A percentile compares a stretch with the other conserved stretches of the same genome.
Conservation (phyloP, 768 basidiomycete genomes). For the Macrolepiota fuliginosa region DNA sequence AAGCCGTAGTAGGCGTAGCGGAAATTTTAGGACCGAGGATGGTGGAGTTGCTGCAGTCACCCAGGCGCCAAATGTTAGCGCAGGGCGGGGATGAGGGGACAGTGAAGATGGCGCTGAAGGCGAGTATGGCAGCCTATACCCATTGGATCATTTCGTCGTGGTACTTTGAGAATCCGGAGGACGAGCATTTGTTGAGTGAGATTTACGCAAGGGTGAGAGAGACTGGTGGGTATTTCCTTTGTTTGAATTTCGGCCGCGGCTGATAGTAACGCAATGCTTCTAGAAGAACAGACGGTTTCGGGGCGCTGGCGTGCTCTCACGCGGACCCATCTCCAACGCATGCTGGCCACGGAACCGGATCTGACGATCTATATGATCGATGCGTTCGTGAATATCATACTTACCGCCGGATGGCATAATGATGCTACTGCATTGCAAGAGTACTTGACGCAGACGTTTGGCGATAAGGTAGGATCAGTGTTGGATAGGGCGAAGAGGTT, state of each 20-base stretch:
- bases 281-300: conserved; percentile 50
- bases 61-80: neutral
- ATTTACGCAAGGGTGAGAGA: conserved; percentile 40
- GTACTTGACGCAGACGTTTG: conserved; percentile 40
- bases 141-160: conserved; percentile 51
- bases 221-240: conserved; percentile 30
- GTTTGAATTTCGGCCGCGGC: neutral
- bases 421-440: conserved; percentile 30
- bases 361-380: conserved; percentile 34
- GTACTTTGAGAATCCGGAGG: conserved; percentile 49
- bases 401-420: conserved; percentile 27
- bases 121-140: conserved; percentile 42
- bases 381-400: conserved; percentile 41
- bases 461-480: conserved; percentile 38
- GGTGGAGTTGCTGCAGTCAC: conserved; percentile 35
- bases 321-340: conserved; percentile 39
- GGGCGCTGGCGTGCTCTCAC: conserved; percentile 59
- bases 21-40: conserved; percentile 34
- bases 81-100: neutral
- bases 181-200: conserved; percentile 41
- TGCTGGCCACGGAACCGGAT: conserved; percentile 34
- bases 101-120: conserved; percentile 43
- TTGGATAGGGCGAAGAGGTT: conserved; percentile 45
- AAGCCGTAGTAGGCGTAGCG: conserved; percentile 25
- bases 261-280: neutral